Base-by-base conservation (phyloP, 306 rosid species). In the Gastrolobium bilobum region DNA sequence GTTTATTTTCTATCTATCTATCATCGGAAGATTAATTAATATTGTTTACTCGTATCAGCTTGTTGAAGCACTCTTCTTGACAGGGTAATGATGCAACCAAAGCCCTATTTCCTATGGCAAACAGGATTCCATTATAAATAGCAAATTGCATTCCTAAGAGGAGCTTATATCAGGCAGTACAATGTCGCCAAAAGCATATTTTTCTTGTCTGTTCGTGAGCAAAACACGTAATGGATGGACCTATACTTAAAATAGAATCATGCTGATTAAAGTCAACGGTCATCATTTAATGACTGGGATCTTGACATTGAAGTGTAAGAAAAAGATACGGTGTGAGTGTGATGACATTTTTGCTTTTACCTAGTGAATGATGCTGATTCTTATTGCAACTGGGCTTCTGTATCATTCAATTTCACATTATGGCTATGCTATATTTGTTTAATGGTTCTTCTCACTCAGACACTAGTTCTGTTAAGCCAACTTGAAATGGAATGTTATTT, bases 191-290 rank as follows among this genome's bases (percentile, higher is more conserved):
- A 59, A 59, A 42, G 0, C 50, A 33, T 11, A 5, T 39, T 10
- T 78, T 59, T 47, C 51, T 79, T 70, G 72, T 68, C 50, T 57
- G 48, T 10, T 59, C 47, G 53, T 62, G 13, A 44, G 35, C 20
- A 58, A 68, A 59, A 46, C n/a, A 35, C 47, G 50, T 6, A 42
- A 33, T 51, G 39, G 47, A 72, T 4, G 68, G 43, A 69, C 47
- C 42, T 38, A 10, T 10, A 44, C 14, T 26, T 13, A 30, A 48
- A 48, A 42, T 51, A 54, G 40, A 83, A 71, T 58, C 60, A 54
- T 63, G 66, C 68, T 83, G 30, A 62, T 37, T 39, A 48, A 34
- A 56, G 71, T 81, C 58, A 67, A 80, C 2, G 4, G 9, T 65
- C 71, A 65, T 75, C 30, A 68, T 67, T 44, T 66, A 47, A 40